These are phyloP conservation scores for Nicotiana noctiflora DNA, from an alignment of 257 asterid species.

Conservation along the genomic window DNA sequence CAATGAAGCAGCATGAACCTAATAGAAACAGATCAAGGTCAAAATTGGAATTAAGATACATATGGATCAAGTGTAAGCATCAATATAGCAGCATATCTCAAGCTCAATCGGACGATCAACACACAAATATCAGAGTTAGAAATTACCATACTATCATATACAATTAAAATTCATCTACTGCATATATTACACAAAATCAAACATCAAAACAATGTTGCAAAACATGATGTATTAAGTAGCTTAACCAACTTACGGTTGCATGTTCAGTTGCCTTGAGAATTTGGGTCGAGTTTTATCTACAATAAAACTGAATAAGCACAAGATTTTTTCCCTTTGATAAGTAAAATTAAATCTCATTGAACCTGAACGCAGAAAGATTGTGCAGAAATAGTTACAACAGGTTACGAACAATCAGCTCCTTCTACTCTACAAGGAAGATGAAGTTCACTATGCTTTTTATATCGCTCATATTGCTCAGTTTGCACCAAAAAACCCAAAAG, in stretches of 20 bases:
- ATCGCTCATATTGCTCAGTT: not conserved
- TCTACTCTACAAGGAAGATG: not conserved
- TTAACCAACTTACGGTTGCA: not conserved
- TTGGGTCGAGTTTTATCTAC: not conserved
- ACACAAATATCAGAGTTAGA: not conserved
- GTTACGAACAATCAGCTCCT: not conserved
- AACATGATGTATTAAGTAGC: not conserved
- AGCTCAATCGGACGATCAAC: not conserved
- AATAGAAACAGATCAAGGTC: not conserved
- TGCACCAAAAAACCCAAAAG: not conserved
- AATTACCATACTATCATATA: not conserved
- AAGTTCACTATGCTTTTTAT: not conserved
- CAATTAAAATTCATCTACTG: not conserved
- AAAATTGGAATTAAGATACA: not conserved
- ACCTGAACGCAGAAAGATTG: not conserved
- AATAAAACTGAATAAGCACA: not conserved
- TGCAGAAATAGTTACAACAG: not conserved
- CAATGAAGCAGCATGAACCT: constrained; percentile 95
- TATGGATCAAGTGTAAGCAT: not conserved
- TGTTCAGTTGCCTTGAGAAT: not conserved
- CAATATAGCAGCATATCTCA: not conserved
- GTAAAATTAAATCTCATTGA: not conserved
- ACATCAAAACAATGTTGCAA: not conserved
- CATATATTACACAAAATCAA: not conserved
- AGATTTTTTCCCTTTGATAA: not conserved